phyloP scores from a whole-genome alignment of 1,139 yeast species.

The Blastobotrys capitulatus region DNA sequence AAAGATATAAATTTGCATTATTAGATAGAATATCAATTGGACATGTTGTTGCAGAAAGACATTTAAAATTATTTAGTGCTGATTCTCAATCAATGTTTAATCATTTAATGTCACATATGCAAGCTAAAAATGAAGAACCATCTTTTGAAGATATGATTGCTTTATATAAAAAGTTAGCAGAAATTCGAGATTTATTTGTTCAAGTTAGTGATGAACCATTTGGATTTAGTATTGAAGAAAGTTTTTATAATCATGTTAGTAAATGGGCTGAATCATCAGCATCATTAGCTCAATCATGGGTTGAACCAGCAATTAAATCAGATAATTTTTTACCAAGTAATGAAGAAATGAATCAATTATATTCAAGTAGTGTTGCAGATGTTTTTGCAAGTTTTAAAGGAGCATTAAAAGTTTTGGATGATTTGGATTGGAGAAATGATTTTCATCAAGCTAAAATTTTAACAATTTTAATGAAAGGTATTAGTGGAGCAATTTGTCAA shows the following conservation, averaged over 20 bases:
- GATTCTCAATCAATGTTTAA: slow-evolving; percentile 59
- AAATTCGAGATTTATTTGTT: slow-evolving; percentile 47
- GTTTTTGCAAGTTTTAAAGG: slow-evolving; percentile 60
- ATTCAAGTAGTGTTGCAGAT: slow-evolving; percentile 60
- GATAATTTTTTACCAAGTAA: slow-evolving; percentile 56
- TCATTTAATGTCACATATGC: slow-evolving; percentile 46
- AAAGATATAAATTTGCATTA: slow-evolving; percentile 55
- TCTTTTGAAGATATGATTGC: slow-evolving; percentile 58
- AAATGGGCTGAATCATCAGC: slow-evolving; percentile 54
- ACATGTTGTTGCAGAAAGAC: slow-evolving; percentile 49
- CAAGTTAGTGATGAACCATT: slow-evolving; percentile 47
- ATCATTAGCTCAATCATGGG: slow-evolving; percentile 44
- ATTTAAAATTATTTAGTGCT: slow-evolving; percentile 55
- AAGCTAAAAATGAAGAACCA: slow-evolving; percentile 33
- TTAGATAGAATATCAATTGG: slow-evolving; percentile 55
- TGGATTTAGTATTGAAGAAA: slow-evolving; percentile 52
- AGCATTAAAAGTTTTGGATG: slow-evolving; percentile 48
- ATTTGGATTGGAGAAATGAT: slow-evolving; percentile 57
- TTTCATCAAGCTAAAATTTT: slow-evolving; percentile 55
- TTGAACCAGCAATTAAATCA: slow-evolving; percentile 48
- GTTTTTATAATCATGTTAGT: slow-evolving; percentile 53
- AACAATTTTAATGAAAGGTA: slow-evolving; percentile 53
- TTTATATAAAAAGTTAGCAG: slow-evolving; percentile 51
- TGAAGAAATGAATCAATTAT: slow-evolving; percentile 35
- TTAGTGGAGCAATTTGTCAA: slow-evolving; percentile 53